These are phyloP conservation scores for Wickerhamomyces hampshirensis DNA, from an alignment of 805 yeast species.

Conservation along the genomic window DNA sequence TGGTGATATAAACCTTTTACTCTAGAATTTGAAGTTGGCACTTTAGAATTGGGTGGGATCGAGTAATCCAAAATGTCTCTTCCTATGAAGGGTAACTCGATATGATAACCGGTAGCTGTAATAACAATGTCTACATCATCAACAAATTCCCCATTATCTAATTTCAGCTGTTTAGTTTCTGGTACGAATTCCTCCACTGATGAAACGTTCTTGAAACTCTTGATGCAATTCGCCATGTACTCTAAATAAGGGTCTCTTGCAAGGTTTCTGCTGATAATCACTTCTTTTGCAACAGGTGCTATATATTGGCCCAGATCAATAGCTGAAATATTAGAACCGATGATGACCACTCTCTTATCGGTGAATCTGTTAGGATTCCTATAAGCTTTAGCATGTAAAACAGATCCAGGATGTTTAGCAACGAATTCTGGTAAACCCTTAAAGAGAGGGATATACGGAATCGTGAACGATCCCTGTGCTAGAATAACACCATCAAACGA, in stretches of 20 bases:
- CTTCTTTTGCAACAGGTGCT: conserved; percentile 30
- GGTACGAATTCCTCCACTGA: conserved; percentile 25
- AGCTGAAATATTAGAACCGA: conserved; percentile 42
- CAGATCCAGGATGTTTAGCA: conserved; percentile 35
- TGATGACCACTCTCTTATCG: conserved; percentile 36
- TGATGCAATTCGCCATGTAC: conserved; percentile 29
- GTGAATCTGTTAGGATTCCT: conserved; percentile 35
- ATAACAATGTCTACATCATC: conserved; percentile 33
- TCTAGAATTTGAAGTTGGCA: conserved; percentile 27
- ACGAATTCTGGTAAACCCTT: conserved; percentile 43
- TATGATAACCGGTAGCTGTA: conserved; percentile 42
- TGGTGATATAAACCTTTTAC: conserved; percentile 41
- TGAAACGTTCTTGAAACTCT: conserved; percentile 24
- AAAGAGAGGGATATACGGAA: conserved; percentile 50
- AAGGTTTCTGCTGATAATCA: conserved; percentile 71
- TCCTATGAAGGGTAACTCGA: conserved; percentile 34
- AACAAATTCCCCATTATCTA: conserved; percentile 31
- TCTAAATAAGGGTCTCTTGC: conserved; percentile 48
- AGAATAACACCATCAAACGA: conserved; percentile 52
- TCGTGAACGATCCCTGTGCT: conserved; percentile 54
- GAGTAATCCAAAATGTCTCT: conserved; percentile 21
- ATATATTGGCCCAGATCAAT: conserved; percentile 43
- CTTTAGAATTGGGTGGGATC: conserved; percentile 17
- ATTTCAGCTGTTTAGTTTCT: conserved; percentile 24
- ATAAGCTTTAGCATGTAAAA: conserved; percentile 50